Conservation (phyloP, 768 basidiomycete genomes). For the Sarcomyxa edulis region DNA sequence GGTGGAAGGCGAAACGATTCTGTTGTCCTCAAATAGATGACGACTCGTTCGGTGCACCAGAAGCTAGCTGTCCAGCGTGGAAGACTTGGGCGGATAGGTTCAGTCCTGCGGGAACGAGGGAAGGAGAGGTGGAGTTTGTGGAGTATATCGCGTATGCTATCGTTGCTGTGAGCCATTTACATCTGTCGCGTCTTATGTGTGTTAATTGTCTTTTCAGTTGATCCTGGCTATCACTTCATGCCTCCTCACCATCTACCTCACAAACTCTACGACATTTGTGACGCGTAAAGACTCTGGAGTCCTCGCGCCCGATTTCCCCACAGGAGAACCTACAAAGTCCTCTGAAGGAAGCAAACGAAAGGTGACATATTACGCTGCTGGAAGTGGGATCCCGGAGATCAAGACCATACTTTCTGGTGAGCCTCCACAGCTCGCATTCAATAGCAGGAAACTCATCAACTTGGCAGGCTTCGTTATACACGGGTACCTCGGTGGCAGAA, state of each 20-base stretch:
- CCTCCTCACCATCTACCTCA: conserved; percentile 80
- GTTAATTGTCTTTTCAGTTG: conserved; percentile 39
- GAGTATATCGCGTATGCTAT: conserved; percentile 67
- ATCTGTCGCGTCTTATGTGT: neutral
- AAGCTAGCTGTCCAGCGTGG: conserved; percentile 61
- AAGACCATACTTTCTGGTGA: conserved; percentile 88
- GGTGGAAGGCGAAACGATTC: conserved; percentile 74
- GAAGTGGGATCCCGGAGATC: conserved; percentile 95
- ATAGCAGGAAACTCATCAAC: too few relatives aligned
- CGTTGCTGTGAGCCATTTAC: conserved; percentile 64
- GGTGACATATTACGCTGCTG: conserved; percentile 88
- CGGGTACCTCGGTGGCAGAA: conserved; percentile 90
- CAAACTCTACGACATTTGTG: conserved; percentile 82
- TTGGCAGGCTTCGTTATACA: conserved; percentile 87
- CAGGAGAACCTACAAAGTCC: conserved; percentile 19
- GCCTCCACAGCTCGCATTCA: conserved; percentile 4
- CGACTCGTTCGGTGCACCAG: conserved; percentile 1
- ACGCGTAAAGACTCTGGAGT: conserved; percentile 89
- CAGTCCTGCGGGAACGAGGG: conserved; percentile 20
- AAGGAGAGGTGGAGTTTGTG: conserved; percentile 29
- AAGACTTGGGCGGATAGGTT: conserved; percentile 66
- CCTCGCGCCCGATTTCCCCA: conserved; percentile 41
- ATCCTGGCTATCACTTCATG: conserved; percentile 67
- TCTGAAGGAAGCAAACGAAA: conserved; percentile 42
- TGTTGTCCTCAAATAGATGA: conserved; percentile 59